Percentiles rank a stretch among this genome's conserved stretches.
phyloP scores from a whole-genome alignment of 805 yeast genomes.

The Myxozyma geophila region DNA sequence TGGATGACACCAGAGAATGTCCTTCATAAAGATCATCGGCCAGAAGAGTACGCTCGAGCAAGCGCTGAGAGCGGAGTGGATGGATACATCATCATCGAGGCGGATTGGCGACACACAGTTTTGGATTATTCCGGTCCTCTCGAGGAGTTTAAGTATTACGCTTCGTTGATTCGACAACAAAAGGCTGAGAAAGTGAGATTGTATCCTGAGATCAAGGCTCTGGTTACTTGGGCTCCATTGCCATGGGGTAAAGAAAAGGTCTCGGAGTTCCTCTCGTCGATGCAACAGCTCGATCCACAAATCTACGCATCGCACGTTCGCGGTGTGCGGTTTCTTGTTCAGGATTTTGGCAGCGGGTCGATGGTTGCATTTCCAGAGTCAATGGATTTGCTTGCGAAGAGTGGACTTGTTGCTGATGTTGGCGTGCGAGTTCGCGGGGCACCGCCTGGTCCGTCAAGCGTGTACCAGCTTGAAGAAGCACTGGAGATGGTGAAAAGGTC shows the following conservation, averaged over 20 bases:
- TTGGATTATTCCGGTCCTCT: conserved; percentile 42
- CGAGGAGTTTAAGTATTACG: conserved; percentile 43
- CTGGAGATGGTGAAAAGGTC: conserved; percentile 42
- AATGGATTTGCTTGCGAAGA: conserved; percentile 46
- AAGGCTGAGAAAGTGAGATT: too few relatives aligned
- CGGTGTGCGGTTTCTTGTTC: conserved; percentile 53
- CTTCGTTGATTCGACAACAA: conserved; percentile 21
- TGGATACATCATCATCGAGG: conserved; percentile 48
- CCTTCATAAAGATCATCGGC: conserved; percentile 40
- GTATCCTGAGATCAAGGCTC: conserved; percentile 39
- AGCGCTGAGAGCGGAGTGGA: conserved; percentile 28
- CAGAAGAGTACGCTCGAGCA: conserved; percentile 42
- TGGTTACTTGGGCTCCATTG: conserved; percentile 56
- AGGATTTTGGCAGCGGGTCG: conserved; percentile 49
- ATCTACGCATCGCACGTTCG: conserved; percentile 40
- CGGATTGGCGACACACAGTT: conserved; percentile 43
- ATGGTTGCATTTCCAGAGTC: conserved; percentile 43
- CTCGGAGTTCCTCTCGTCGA: conserved; percentile 24
- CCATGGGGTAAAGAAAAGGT: conserved; percentile 44
- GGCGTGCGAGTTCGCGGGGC: conserved; percentile 49
- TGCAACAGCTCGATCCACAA: conserved; percentile 31
- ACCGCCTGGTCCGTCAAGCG: conserved; percentile 42
- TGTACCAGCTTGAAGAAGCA: conserved; percentile 51
- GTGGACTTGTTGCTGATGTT: conserved; percentile 48
- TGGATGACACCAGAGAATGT: conserved; percentile 47